These are phyloP conservation scores for Tricholomella constricta DNA, from an alignment of 768 basidiomycete species.

Conservation along the genomic window DNA sequence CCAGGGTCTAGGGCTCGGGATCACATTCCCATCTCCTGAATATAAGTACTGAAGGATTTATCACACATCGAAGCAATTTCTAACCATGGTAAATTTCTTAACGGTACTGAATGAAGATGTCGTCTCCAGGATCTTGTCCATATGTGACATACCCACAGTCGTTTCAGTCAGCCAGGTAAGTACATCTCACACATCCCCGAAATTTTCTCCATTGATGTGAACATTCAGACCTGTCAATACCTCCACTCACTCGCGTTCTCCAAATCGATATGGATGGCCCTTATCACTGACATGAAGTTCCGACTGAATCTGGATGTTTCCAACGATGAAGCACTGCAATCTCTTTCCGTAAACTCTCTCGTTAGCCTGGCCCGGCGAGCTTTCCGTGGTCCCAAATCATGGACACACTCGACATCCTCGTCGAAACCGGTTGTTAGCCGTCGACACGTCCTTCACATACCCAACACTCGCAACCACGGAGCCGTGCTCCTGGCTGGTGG, in stretches of 20 bases:
- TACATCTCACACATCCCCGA: neutral
- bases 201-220: neutral
- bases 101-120: conserved; percentile 5
- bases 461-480: neutral
- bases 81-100: neutral
- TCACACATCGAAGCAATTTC: neutral
- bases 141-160: conserved; percentile 8
- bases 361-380: conserved; percentile 3
- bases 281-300: conserved; percentile 1
- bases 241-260: conserved; percentile 2
- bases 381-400: conserved; percentile 4
- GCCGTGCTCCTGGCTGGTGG: neutral
- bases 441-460: neutral
- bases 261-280: conserved; percentile 6
- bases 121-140: conserved; percentile 1
- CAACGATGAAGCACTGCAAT: neutral
- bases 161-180: conserved; percentile 5
- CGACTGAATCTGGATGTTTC: conserved; percentile 3
- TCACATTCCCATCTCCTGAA: neutral
- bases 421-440: neutral
- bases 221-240: conserved; percentile 8
- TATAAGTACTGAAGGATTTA: neutral
- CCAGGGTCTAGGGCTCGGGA: neutral
- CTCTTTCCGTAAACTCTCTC: conserved; percentile 3
- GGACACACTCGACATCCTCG: neutral